A percentile compares a stretch with the other conserved stretches of the same genome.
Conservation (phyloP, 441 rosid genomes). For the Eutrema salsugineum region DNA sequence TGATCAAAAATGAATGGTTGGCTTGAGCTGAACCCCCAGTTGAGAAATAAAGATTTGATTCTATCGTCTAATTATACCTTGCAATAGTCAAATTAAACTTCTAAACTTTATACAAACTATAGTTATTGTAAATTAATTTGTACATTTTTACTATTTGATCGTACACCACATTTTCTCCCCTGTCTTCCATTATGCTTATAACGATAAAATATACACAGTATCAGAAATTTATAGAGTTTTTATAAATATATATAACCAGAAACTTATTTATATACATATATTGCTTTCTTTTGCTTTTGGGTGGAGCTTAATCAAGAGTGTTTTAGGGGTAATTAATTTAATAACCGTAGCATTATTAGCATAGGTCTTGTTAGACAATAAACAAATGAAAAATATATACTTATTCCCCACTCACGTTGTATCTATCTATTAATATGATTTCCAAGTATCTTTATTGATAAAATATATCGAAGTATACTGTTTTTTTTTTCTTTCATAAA, state of each 20-base stretch:
- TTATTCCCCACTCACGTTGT: slow-evolving; percentile 25
- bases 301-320: slow-evolving; percentile 21
- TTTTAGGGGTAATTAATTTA: slow-evolving; percentile 11
- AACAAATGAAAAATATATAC: neutral
- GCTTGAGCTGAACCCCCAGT: neutral
- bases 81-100: slow-evolving; percentile 24
- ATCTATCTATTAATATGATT: neutral
- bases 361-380: slow-evolving; percentile 16
- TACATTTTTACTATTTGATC: slow-evolving; percentile 16
- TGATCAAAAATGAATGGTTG: neutral
- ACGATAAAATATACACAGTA: neutral
- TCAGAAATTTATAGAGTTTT: neutral
- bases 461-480: neutral
- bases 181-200: slow-evolving; percentile 10
- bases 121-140: neutral
- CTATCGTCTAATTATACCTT: slow-evolving; percentile 25
- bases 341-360: slow-evolving; percentile 6
- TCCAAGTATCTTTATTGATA: neutral
- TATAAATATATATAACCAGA: neutral
- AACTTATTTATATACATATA: neutral
- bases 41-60: slow-evolving; percentile 35
- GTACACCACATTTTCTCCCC: neutral
- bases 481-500: neutral
- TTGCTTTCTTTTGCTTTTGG: slow-evolving; percentile 9
- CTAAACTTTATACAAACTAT: neutral